A percentile compares a stretch with the other conserved stretches of the same genome.
These are phyloP conservation scores for Pythium dissotocum DNA, from an alignment of 352 stramenopile genomes.

Conservation along the genomic window DNA sequence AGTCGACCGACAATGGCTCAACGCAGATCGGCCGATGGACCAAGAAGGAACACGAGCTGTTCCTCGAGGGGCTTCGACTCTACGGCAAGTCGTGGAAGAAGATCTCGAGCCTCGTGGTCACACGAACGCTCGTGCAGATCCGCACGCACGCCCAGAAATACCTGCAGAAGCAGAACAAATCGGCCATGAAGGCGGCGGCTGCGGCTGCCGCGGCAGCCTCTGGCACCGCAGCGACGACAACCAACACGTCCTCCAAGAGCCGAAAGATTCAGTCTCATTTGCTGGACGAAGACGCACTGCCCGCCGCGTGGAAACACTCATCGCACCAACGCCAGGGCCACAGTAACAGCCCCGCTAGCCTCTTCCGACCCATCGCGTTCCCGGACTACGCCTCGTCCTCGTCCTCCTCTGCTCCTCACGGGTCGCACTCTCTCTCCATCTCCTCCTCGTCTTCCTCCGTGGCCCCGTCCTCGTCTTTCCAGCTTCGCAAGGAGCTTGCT, in stretches of 20 bases:
- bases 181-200: slow-evolving; percentile 41
- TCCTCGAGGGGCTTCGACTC: slow-evolving; percentile 81
- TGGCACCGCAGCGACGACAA: not conserved
- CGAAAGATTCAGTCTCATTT: not conserved
- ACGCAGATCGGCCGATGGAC: slow-evolving; percentile 84
- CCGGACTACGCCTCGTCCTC: slow-evolving; percentile 24
- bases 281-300: not conserved
- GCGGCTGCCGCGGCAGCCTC: slow-evolving; percentile 24
- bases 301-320: slow-evolving; percentile 7
- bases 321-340: not conserved
- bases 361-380: slow-evolving; percentile 38
- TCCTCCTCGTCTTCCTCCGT: slow-evolving; percentile 6
- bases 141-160: slow-evolving; percentile 98
- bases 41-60: slow-evolving; percentile 88
- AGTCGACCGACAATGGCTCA: not conserved
- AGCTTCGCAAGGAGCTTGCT: slow-evolving; percentile 14
- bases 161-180: slow-evolving; percentile 83
- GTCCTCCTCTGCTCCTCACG: slow-evolving; percentile 11
- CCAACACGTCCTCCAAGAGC: not conserved
- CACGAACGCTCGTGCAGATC: slow-evolving; percentile 93
- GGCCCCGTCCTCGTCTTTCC: slow-evolving; percentile 22
- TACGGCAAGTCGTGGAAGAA: slow-evolving; percentile 93
- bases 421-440: slow-evolving; percentile 1
- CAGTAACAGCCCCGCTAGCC: slow-evolving; percentile 1
- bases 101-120: slow-evolving; percentile 80